Evolutionary conservation across 1,284 basidiomycete species (phyloP).

Genomic region (Phellopilus nigrolimitatus): DNA sequence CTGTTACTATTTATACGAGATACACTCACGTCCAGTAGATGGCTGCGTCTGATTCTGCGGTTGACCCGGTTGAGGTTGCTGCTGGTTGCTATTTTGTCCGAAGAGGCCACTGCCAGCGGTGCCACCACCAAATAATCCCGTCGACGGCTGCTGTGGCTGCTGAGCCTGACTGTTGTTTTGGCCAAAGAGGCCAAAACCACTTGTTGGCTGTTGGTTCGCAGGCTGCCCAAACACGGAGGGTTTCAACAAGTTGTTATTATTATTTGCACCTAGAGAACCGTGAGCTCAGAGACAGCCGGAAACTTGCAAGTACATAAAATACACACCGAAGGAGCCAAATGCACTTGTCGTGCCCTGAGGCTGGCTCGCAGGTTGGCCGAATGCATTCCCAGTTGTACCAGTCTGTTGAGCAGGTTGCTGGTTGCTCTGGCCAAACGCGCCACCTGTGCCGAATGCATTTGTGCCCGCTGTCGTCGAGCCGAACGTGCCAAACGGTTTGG

Average conservation of each 20-base stretch:
- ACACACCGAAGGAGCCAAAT: slow-evolving; percentile 24
- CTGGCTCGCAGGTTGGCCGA: slow-evolving; percentile 21
- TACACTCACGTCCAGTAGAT: slow-evolving; percentile 29
- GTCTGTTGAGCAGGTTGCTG: slow-evolving; percentile 21
- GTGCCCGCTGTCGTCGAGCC: slow-evolving; percentile 16
- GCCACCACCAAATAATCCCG: slow-evolving; percentile 23
- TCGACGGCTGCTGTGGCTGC: slow-evolving; percentile 12
- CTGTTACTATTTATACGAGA: neutral
- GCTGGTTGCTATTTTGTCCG: slow-evolving; percentile 31
- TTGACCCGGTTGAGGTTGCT: slow-evolving; percentile 29
- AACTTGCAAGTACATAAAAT: too few relatives aligned
- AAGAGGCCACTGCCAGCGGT: slow-evolving; percentile 27
- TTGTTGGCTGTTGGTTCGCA: slow-evolving; percentile 21
- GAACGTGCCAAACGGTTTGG: slow-evolving; percentile 19
- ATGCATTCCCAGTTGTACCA: slow-evolving; percentile 18
- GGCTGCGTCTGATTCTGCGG: slow-evolving; percentile 29
- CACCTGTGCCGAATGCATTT: slow-evolving; percentile 18
- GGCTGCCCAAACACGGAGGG: slow-evolving; percentile 24
- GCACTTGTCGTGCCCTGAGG: slow-evolving; percentile 14
- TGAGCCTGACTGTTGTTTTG: slow-evolving; percentile 23
- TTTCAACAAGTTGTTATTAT: slow-evolving; percentile 16
- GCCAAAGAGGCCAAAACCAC: slow-evolving; percentile 29
- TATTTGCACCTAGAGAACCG: neutral
- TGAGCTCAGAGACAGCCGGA: neutral
- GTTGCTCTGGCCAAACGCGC: slow-evolving; percentile 19